Evolutionary conservation across 495 filamentous ascomycete genomes (phyloP).

Genomic region (Aspergillus homomorphus): DNA sequence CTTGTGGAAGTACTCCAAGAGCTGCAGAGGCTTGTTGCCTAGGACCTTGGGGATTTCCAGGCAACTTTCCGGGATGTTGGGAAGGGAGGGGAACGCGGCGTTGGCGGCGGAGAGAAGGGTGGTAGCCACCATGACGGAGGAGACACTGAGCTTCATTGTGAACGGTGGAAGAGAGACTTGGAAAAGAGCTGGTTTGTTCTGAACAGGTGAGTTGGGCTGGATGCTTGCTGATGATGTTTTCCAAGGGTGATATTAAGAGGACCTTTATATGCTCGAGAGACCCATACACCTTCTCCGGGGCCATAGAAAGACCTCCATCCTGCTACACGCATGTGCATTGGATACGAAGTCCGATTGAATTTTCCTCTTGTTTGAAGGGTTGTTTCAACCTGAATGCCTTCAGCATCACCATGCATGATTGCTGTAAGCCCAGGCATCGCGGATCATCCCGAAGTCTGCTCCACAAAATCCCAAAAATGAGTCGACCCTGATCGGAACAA

Average conservation of each 20-base stretch:
- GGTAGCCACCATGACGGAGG: neutral
- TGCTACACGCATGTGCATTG: neutral
- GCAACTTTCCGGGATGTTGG: conserved; percentile 11
- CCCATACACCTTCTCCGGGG: neutral
- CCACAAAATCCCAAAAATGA: conserved; percentile 2
- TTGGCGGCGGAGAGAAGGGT: conserved; percentile 7
- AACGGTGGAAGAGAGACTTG: neutral
- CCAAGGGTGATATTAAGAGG: neutral
- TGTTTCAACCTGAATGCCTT: neutral
- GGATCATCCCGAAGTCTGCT: neutral
- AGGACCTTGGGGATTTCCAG: conserved; percentile 10
- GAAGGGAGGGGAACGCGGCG: neutral
- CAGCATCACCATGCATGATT: neutral
- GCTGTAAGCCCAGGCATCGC: neutral
- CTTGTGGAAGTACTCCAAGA: conserved; percentile 12
- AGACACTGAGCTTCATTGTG: conserved; percentile 13
- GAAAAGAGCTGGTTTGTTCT: neutral
- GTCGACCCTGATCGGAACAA: neutral
- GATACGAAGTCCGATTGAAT: neutral
- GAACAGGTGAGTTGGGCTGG: neutral
- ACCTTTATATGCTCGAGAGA: neutral
- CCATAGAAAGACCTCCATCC: neutral
- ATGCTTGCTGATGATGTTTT: neutral
- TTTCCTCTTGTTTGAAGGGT: neutral
- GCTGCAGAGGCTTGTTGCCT: conserved; percentile 13